Evolutionary conservation across 257 asterid genomes (phyloP), one percentile per base, ranked within the genome.

Genomic region (Petunia secreta): DNA sequence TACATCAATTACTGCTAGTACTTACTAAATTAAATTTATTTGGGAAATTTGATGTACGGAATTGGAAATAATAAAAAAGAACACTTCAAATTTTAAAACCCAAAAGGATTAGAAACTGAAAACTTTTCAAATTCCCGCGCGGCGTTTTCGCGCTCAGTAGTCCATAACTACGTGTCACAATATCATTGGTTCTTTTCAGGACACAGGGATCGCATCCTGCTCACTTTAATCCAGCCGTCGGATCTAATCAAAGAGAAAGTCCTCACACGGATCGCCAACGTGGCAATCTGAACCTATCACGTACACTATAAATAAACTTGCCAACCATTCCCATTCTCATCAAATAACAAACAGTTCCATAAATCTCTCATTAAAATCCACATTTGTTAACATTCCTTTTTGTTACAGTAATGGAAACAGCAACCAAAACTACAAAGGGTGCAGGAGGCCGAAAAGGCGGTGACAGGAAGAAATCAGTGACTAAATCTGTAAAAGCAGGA

Each of bases 401-500:
- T 25, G 25, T 25, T 25, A 25, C 25, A 25, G 25, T 25, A 25
- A 25, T 25, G 25, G 25, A 25, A 25, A 82, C 76, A 81, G 84
- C 81, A 1, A 38, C 62, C 0, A 82, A 82, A 74, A 55, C 77
- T 7, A 40, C 78, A 43, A 82, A 76, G 25, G 86, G 85, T 74
- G 64, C 87, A 16, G 87, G 85, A 2, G 89, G 91, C 3, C 65
- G 91, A 52, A 46, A 74, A 69, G 87, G 86, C 84, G 88, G 85
- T 83, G 89, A 88, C 74, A 65, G 88, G 77, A 88, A 88, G 83
- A 88, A 86, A 78, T 7, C 91, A 1, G 76, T 88, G 0, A 80
- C 88, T 3, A 88, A 88, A 48, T 85, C 91, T 5, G 82, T 86
- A 41, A 88, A 85, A 78, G 91, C 90, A 9, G 91, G 91, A 0